Conservation (phyloP, 1,284 basidiomycete genomes). For the Leccinum griseonigrum region DNA sequence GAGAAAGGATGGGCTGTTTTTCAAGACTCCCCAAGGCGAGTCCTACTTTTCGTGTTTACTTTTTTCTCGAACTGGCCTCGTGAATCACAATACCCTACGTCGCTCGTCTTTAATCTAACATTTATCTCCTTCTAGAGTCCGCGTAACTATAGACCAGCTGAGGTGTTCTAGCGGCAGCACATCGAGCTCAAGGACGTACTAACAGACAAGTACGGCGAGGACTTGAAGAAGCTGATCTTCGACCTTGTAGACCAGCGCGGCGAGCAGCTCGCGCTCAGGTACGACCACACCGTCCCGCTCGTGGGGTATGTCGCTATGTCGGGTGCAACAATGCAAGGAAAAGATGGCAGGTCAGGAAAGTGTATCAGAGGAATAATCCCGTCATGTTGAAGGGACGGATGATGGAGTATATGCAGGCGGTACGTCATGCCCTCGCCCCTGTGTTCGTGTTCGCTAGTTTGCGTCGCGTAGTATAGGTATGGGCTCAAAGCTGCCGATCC, state of each 20-base stretch:
- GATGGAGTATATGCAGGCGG: too few species aligned
- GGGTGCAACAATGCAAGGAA: conserved; percentile 70
- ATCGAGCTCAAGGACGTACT: conserved; percentile 90
- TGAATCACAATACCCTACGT: too few species aligned
- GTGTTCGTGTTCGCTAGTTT: too few species aligned
- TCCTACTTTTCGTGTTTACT: not conserved
- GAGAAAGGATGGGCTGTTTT: conserved; percentile 61
- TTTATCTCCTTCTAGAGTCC: conserved; percentile 65
- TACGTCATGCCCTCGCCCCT: too few species aligned
- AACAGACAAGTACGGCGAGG: conserved; percentile 80
- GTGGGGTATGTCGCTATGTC: conserved; percentile 96
- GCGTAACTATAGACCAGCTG: conserved; percentile 89
- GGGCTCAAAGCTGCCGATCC: too few species aligned
- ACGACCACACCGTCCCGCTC: conserved; percentile 86
- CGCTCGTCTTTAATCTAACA: too few species aligned
- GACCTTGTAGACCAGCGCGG: conserved; percentile 98
- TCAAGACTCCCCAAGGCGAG: conserved; percentile 81
- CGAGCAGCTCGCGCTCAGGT: conserved; percentile 86
- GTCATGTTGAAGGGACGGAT: conserved; percentile 62
- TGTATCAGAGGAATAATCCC: conserved; percentile 95
- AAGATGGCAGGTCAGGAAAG: conserved; percentile 97
- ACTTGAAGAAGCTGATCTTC: conserved; percentile 98
- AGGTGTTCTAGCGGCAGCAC: conserved; percentile 90
- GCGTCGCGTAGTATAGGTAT: too few species aligned
- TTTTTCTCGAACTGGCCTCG: too few species aligned